Evolutionary conservation across 1,284 basidiomycete species (phyloP).

Genomic region (Leccinum glutinopallens): DNA sequence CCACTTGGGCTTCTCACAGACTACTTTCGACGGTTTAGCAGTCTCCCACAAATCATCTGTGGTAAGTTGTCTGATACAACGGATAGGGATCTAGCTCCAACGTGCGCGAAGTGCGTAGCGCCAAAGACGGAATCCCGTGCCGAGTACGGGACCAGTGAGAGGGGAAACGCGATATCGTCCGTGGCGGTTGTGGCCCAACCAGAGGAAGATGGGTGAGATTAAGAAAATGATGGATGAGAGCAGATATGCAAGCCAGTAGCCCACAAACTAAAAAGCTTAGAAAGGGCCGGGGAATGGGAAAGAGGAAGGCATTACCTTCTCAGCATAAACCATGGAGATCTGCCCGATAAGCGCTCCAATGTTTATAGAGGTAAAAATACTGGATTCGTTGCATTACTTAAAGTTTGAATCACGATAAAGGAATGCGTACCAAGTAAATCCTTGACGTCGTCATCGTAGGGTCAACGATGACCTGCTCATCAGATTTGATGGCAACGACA

Average conservation of each 20-base stretch:
- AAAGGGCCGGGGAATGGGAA: not conserved
- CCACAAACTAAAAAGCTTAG: constrained; percentile 50
- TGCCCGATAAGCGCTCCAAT: constrained; percentile 74
- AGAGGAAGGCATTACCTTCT: constrained; percentile 49
- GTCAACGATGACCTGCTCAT: constrained; percentile 83
- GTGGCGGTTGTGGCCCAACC: constrained; percentile 45
- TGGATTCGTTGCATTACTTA: constrained; percentile 26
- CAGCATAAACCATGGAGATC: constrained; percentile 71
- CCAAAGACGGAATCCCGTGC: constrained; percentile 52
- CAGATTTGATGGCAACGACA: constrained; percentile 53
- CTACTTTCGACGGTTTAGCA: constrained; percentile 65
- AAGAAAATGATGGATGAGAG: constrained; percentile 71
- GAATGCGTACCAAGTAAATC: constrained; percentile 64
- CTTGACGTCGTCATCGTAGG: constrained; percentile 71
- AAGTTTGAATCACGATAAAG: not conserved
- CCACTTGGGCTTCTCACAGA: constrained; percentile 51
- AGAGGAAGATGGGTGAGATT: constrained; percentile 73
- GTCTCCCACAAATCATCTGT: constrained; percentile 78
- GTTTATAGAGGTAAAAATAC: constrained; percentile 84
- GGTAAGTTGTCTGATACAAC: constrained; percentile 49
- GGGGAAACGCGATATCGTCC: constrained; percentile 69
- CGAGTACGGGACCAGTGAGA: constrained; percentile 79
- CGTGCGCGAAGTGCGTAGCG: constrained; percentile 51
- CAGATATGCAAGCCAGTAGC: constrained; percentile 71
- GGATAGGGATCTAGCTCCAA: constrained; percentile 61